Base-by-base conservation (phyloP, 192 early-diverging fungal genomes). In the Dispira parvispora region DNA sequence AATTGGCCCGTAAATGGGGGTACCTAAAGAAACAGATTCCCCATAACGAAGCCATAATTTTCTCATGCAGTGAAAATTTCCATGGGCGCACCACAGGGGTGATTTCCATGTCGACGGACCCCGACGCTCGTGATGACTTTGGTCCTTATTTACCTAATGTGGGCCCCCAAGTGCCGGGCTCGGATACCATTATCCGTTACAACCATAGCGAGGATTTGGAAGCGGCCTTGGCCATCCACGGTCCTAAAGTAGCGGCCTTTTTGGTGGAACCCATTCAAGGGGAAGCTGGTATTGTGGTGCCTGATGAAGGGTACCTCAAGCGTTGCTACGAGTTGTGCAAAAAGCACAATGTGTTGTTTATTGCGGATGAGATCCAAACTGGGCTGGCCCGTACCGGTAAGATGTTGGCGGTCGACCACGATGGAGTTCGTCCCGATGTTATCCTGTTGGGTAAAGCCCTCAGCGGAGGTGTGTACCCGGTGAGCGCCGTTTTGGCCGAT, bases 181-280 rank as follows among this genome's bases (percentile, higher is more conserved):
- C 88, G 12, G 85, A 84, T 44, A 71, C 68, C 16, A 70, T 62
- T 14, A 80, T 99, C 64, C 77, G 85, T 25, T 93, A 92, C 80
- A 92, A 91, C 78, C 73, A 88, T 63, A 72, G 83, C 45, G 82
- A 89, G 64, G 93, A 93, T 68, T 80, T 99, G 32, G 89, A 96
- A 69, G 83, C 79, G 16, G 88, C 88, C 20, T 77, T 99, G 25
- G 82, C 89, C 62, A 79, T 82, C 10, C 80, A 92, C 69, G 89
- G 90, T 64, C 75, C 82, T 63, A 78, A 84, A 52, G 87, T 92
- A 10, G 91, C 90, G 43, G 96, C 84, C 13, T 96, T 99, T 80
- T 79, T 99, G 55, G 89, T 99, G 16, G 96, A 99, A 75, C 96
- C 96, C 20, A 96, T 99, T 75, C 96, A 99, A 72, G 96, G 96